Percentiles rank a stretch among this genome's conserved stretches.
Conservation (phyloP, 75 land plant species). For the Pseudotsuga menziesii region DNA sequence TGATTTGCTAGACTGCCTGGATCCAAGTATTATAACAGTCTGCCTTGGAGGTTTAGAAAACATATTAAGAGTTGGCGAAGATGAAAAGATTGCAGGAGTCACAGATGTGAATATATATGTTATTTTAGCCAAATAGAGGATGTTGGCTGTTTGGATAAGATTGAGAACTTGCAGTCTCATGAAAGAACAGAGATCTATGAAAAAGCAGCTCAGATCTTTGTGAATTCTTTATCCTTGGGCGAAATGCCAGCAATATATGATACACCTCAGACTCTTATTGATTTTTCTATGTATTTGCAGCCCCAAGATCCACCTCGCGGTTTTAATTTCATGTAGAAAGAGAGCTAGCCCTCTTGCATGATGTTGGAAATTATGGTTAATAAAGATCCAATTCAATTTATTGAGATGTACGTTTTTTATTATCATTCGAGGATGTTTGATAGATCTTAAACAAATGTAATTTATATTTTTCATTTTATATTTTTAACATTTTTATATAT, state of each 20-base stretch:
- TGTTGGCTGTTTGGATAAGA: constrained; percentile 34
- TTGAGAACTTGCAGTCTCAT: constrained; percentile 35
- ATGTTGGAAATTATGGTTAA: too few relatives aligned
- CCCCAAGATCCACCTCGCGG: too few relatives aligned
- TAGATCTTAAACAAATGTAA: too few relatives aligned
- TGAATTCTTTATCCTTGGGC: constrained; percentile 22
- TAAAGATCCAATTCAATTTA: too few relatives aligned
- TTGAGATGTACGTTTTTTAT: too few relatives aligned
- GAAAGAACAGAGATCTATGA: constrained; percentile 31
- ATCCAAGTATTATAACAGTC: constrained; percentile 72
- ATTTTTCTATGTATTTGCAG: too few relatives aligned
- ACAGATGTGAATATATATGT: constrained; percentile 32
- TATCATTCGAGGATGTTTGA: too few relatives aligned
- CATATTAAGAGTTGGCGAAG: constrained; percentile 80
- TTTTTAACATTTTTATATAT: too few relatives aligned
- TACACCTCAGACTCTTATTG: too few relatives aligned
- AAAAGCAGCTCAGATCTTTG: constrained; percentile 25
- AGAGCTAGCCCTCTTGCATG: too few relatives aligned
- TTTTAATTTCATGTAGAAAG: too few relatives aligned
- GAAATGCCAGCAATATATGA: not conserved
- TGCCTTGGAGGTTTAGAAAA: constrained; percentile 89
- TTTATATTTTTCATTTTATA: too few relatives aligned
- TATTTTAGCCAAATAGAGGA: constrained; percentile 25
- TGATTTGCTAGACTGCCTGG: constrained; percentile 73
- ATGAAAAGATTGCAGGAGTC: constrained; percentile 58